phyloP scores from a whole-genome alignment of 345 rosid genomes.

The Cardamine occulta region DNA sequence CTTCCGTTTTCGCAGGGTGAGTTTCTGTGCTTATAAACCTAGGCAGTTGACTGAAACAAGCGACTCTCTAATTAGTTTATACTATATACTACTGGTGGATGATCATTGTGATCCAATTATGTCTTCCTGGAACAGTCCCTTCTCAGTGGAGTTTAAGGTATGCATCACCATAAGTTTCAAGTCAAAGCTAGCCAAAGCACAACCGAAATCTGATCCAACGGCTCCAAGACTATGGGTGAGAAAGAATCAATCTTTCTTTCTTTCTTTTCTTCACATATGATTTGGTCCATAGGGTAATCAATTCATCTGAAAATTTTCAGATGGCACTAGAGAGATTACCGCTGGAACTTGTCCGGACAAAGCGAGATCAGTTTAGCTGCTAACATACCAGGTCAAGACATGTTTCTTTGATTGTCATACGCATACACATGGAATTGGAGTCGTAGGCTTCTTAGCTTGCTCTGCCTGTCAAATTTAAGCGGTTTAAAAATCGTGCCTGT shows the following conservation, averaged over 20 bases:
- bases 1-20: conserved; percentile 90
- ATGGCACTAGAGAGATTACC: conserved; percentile 84
- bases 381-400: neutral
- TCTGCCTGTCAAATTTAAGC: conserved; percentile 2
- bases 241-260: neutral
- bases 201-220: conserved; percentile 75
- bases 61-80: neutral
- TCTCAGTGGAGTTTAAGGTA: conserved; percentile 86
- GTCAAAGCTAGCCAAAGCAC: conserved; percentile 67
- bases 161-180: conserved; percentile 67
- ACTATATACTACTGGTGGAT: neutral
- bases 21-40: conserved; percentile 22
- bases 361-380: conserved; percentile 50
- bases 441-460: neutral
- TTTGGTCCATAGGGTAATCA: neutral
- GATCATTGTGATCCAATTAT: neutral
- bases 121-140: conserved; percentile 57
- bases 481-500: neutral
- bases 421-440: neutral
- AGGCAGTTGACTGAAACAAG: neutral
- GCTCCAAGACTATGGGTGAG: conserved; percentile 94
- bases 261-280: neutral
- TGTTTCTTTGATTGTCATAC: conserved; percentile 13
- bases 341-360: conserved; percentile 72
- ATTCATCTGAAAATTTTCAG: conserved; percentile 46